Conservation (phyloP, 108 stramenopile genomes). For the Fragilaria radians region DNA sequence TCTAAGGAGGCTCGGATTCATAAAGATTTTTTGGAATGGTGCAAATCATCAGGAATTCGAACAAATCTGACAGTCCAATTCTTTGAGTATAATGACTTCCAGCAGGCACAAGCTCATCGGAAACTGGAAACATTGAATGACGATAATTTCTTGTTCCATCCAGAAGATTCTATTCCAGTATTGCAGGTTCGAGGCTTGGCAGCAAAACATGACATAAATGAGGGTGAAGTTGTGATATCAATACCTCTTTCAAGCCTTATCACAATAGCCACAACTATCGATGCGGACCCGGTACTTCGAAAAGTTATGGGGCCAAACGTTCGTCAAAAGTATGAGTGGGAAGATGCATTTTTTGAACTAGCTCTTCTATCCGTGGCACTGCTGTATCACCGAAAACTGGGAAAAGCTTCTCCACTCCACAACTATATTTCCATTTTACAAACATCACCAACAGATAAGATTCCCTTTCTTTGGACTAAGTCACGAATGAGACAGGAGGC, state of each 20-base stretch:
- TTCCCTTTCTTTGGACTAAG: conserved; percentile 67
- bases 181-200: conserved; percentile 62
- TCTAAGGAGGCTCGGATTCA: not conserved
- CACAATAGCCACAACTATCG: conserved; percentile 64
- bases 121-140: conserved; percentile 30
- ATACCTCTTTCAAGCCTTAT: conserved; percentile 64
- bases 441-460: conserved; percentile 27
- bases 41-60: conserved; percentile 27
- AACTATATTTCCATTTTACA: conserved; percentile 53
- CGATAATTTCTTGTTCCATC: not conserved
- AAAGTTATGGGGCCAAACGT: conserved; percentile 48
- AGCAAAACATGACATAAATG: conserved; percentile 45
- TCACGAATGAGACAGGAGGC: conserved; percentile 22
- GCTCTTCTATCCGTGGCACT: conserved; percentile 62
- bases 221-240: conserved; percentile 59
- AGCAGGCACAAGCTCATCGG: conserved; percentile 25
- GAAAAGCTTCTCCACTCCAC: conserved; percentile 33
- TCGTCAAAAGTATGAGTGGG: conserved; percentile 57
- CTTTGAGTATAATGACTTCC: conserved; percentile 65
- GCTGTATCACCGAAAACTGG: conserved; percentile 58
- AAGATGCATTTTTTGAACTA: conserved; percentile 49
- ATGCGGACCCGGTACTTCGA: conserved; percentile 61
- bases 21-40: not conserved
- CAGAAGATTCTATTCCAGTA: conserved; percentile 15
- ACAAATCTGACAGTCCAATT: conserved; percentile 55